phyloP scores from a whole-genome alignment of 768 basidiomycete genomes.

The Mycena maculata region DNA sequence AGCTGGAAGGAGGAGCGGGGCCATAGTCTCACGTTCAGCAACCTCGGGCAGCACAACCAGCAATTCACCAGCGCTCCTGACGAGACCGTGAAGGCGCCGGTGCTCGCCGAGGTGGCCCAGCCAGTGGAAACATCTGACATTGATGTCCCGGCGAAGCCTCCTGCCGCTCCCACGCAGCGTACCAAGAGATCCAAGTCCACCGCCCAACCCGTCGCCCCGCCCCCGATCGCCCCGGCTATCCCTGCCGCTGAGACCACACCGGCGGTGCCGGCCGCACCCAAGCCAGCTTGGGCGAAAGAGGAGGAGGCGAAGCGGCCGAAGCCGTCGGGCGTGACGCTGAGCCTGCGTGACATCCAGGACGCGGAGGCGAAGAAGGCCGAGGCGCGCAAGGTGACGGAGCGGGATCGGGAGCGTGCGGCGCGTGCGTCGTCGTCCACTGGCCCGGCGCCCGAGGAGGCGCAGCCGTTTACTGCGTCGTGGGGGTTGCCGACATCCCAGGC shows the following conservation, averaged over 20 bases:
- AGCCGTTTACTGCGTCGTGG: constrained; percentile 81
- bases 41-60: constrained; percentile 69
- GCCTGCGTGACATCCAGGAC: constrained; percentile 95
- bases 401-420: constrained; percentile 73
- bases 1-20: constrained; percentile 57
- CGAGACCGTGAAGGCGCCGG: constrained; percentile 26
- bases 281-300: constrained; percentile 75
- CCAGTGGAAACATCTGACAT: constrained; percentile 31
- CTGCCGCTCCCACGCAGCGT: constrained; percentile 35
- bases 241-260: constrained; percentile 37
- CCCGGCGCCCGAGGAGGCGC: constrained; percentile 64
- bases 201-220: constrained; percentile 30
- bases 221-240: constrained; percentile 31
- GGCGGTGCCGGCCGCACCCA: constrained; percentile 47
- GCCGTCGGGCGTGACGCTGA: constrained; percentile 59
- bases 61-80: constrained; percentile 42
- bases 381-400: constrained; percentile 78
- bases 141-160: constrained; percentile 27
- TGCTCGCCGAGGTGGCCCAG: constrained; percentile 3
- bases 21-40: constrained; percentile 66
- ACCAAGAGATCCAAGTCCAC: constrained; percentile 35
- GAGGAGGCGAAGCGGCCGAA: constrained; percentile 73
- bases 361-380: constrained; percentile 87
- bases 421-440: constrained; percentile 55
- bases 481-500: constrained; percentile 88